Percentiles rank a stretch among this genome's conserved stretches.
phyloP scores from a whole-genome alignment of 192 early-diverging fungal genomes.

The Cladochytrium replicatum region DNA sequence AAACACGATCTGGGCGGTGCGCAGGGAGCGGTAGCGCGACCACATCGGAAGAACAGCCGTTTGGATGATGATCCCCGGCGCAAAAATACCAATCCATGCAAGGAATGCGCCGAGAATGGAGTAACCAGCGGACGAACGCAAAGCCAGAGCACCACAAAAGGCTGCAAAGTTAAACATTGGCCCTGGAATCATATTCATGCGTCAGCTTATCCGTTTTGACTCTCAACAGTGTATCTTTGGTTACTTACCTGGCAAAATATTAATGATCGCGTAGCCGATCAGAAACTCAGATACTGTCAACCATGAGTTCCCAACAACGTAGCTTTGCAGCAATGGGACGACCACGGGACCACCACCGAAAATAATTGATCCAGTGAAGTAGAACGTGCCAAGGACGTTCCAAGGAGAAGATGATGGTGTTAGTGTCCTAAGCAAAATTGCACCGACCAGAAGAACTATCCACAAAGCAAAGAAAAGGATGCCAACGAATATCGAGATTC shows the following conservation, averaged over 20 bases:
- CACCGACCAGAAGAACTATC: conserved; percentile 36
- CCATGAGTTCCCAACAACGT: conserved; percentile 39
- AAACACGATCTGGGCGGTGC: conserved; percentile 34
- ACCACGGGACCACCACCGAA: conserved; percentile 47
- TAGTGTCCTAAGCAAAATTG: conserved; percentile 24
- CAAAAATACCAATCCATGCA: conserved; percentile 47
- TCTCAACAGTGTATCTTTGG: neutral
- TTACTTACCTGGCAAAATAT: conserved; percentile 21
- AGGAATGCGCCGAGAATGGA: conserved; percentile 39
- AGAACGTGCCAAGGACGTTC: conserved; percentile 40
- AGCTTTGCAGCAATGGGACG: conserved; percentile 28
- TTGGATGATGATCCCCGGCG: conserved; percentile 49
- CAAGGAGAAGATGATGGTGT: conserved; percentile 9
- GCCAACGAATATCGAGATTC: too few species aligned
- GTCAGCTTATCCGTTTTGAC: neutral
- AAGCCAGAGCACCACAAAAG: conserved; percentile 47
- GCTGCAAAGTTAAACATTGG: conserved; percentile 64
- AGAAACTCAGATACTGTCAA: conserved; percentile 40
- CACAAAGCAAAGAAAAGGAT: conserved; percentile 31
- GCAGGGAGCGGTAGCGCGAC: conserved; percentile 32
- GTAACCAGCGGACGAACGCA: conserved; percentile 21
- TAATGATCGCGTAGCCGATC: conserved; percentile 41
- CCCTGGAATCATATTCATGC: conserved; percentile 22
- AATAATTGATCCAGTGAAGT: conserved; percentile 47
- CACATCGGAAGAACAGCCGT: conserved; percentile 54